Percentiles rank a stretch among this genome's conserved stretches.
These are phyloP conservation scores for Symmetrospora coprosmae DNA, from an alignment of 768 basidiomycete species.

Conservation along the genomic window DNA sequence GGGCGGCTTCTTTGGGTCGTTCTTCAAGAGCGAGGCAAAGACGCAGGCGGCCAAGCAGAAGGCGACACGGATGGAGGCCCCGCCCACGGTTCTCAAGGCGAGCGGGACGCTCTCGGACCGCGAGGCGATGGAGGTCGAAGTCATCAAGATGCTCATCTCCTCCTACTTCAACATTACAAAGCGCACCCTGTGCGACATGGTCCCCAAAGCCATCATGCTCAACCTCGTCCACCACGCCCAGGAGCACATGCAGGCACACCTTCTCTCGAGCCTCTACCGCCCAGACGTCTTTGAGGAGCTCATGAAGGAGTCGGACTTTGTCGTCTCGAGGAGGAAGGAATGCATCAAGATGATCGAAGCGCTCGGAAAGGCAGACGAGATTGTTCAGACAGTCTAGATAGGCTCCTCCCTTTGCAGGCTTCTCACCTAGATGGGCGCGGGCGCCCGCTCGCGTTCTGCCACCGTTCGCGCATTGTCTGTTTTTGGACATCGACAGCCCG, in stretches of 20 bases:
- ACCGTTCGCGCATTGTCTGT: too few relatives aligned
- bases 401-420: too few relatives aligned
- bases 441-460: too few relatives aligned
- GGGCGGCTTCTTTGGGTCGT: slow-evolving; percentile 81
- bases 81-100: slow-evolving; percentile 74
- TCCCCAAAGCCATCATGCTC: slow-evolving; percentile 54
- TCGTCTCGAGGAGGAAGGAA: slow-evolving; percentile 82
- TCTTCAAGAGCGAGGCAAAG: slow-evolving; percentile 52
- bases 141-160: slow-evolving; percentile 93
- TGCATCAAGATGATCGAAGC: slow-evolving; percentile 83
- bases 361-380: slow-evolving; percentile 94
- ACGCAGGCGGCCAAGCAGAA: slow-evolving; percentile 34
- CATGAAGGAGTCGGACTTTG: slow-evolving; percentile 69
- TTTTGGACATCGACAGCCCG: too few relatives aligned
- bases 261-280: slow-evolving; percentile 92
- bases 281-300: slow-evolving; percentile 88
- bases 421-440: too few relatives aligned
- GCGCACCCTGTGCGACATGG: slow-evolving; percentile 99
- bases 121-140: slow-evolving; percentile 96
- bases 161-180: slow-evolving; percentile 91
- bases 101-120: slow-evolving; percentile 81
- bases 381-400: slow-evolving; percentile 38
- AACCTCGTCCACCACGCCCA: slow-evolving; percentile 86
- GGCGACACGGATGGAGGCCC: slow-evolving; percentile 52
- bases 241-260: slow-evolving; percentile 83